phyloP scores from a whole-genome alignment of 23 red algal species.

The Gracilaria caudata region DNA sequence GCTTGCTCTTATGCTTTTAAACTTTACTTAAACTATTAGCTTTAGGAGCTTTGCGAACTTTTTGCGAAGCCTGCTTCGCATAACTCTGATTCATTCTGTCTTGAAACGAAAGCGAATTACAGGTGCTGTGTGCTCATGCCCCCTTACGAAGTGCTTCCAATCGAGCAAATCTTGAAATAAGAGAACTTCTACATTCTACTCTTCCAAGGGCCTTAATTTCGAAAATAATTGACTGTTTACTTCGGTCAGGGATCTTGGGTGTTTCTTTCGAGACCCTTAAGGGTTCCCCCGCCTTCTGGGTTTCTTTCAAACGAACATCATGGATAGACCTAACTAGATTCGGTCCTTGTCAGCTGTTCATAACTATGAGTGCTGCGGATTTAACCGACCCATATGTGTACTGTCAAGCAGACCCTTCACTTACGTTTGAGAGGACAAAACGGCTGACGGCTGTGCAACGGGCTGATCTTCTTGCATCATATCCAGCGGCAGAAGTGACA shows the following conservation, averaged over 20 bases:
- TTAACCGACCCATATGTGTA: not conserved
- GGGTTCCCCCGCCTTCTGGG: not conserved
- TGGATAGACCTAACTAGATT: not conserved
- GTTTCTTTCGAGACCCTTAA: not conserved
- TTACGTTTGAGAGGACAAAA: not conserved
- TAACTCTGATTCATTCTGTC: too few species aligned
- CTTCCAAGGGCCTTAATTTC: not conserved
- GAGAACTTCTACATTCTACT: not conserved
- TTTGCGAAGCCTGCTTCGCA: too few species aligned
- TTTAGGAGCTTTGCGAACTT: too few species aligned
- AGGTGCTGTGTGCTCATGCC: not conserved
- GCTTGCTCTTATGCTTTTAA: too few species aligned
- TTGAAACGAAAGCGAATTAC: not conserved
- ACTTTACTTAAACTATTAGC: too few species aligned
- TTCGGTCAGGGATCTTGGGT: not conserved
- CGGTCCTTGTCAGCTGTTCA: not conserved
- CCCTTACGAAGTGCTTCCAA: not conserved
- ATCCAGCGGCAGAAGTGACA: not conserved
- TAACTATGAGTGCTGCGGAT: not conserved
- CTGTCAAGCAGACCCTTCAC: not conserved
- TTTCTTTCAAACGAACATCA: not conserved
- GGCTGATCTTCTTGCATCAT: not conserved
- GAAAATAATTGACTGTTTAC: not conserved
- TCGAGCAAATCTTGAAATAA: not conserved
- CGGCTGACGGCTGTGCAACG: not conserved